Evolutionary conservation across 192 early-diverging fungal species (phyloP).

Genomic region (Dissophora globulifera): DNA sequence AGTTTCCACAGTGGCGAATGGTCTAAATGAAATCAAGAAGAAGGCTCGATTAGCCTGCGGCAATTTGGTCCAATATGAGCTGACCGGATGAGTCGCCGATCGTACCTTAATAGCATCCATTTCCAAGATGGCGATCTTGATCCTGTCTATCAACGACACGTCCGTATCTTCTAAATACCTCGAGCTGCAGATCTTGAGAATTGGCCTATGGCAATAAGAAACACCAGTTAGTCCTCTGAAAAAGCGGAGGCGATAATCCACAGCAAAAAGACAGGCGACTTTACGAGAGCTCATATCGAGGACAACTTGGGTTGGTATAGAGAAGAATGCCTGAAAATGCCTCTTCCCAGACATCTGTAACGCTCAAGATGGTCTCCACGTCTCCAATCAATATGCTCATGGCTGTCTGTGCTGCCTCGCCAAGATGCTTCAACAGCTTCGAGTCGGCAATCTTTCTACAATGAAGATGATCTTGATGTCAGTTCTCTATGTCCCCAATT

Average conservation of each 20-base stretch:
- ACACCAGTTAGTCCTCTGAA: too few relatives aligned
- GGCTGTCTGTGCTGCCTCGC: constrained; percentile 6
- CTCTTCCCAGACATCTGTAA: constrained; percentile 62
- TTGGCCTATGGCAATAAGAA: constrained; percentile 19
- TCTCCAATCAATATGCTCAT: constrained; percentile 47
- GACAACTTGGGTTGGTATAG: constrained; percentile 59
- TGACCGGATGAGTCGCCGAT: too few relatives aligned
- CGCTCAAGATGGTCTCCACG: constrained; percentile 46
- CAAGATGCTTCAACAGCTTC: constrained; percentile 10
- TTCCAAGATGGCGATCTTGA: constrained; percentile 52
- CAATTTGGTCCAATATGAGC: too few relatives aligned
- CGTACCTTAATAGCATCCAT: constrained; percentile 60
- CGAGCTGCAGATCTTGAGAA: constrained; percentile 30
- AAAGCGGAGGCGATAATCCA: too few relatives aligned
- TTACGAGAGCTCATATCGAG: constrained; percentile 38
- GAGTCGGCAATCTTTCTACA: constrained; percentile 31
- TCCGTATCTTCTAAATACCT: constrained; percentile 42
- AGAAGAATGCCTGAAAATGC: constrained; percentile 60
- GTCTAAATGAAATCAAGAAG: constrained; percentile 11
- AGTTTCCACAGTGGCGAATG: constrained; percentile 33
- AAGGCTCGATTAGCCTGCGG: too few relatives aligned
- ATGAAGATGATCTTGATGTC: not conserved
- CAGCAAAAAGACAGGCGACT: too few relatives aligned
- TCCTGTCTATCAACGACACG: constrained; percentile 51
- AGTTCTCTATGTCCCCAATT: too few relatives aligned